A percentile compares a stretch with the other conserved stretches of the same genome.
Evolutionary conservation across 495 filamentous ascomycete genomes (phyloP).

Genomic region (Thermochaetoides thermophila): DNA sequence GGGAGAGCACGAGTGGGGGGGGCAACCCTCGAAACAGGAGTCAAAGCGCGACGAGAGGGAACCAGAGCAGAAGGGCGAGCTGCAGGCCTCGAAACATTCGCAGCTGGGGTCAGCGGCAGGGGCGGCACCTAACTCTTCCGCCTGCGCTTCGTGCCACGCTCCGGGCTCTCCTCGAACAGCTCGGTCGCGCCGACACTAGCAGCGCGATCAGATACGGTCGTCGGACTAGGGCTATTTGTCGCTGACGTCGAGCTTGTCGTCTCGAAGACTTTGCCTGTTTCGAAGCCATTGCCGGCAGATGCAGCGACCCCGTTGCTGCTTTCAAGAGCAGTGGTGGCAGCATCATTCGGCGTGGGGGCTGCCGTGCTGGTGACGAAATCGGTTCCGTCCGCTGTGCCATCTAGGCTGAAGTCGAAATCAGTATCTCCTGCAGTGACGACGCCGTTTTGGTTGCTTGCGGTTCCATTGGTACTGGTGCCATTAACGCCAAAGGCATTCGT

Average conservation of each 20-base stretch:
- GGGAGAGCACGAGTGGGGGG: too few species aligned
- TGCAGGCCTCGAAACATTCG: too few species aligned
- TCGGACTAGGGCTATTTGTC: slow-evolving; percentile 27
- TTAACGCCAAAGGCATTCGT: too few species aligned
- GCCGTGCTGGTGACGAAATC: background rate
- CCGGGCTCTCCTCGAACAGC: slow-evolving; percentile 24
- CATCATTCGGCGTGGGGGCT: background rate
- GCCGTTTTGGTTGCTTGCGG: background rate
- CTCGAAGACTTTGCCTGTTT: too few species aligned
- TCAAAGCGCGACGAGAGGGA: too few species aligned
- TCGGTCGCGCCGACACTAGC: too few species aligned
- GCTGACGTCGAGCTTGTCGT: too few species aligned
- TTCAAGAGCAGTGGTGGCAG: background rate
- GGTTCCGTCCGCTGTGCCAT: slow-evolving; percentile 5
- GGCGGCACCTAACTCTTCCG: slow-evolving; percentile 16
- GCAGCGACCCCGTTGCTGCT: background rate
- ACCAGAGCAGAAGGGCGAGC: too few species aligned
- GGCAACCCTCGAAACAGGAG: too few species aligned
- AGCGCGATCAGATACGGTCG: slow-evolving; percentile 26
- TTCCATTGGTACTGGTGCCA: too few species aligned
- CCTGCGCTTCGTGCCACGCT: slow-evolving; percentile 25
- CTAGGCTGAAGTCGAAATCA: slow-evolving; percentile 29
- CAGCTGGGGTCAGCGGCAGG: too few species aligned
- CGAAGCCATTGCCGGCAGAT: too few species aligned
- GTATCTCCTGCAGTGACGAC: slow-evolving; percentile 8